Conservation (phyloP, 2,329 filamentous ascomycete genomes). For the Penicillium sp. region DNA sequence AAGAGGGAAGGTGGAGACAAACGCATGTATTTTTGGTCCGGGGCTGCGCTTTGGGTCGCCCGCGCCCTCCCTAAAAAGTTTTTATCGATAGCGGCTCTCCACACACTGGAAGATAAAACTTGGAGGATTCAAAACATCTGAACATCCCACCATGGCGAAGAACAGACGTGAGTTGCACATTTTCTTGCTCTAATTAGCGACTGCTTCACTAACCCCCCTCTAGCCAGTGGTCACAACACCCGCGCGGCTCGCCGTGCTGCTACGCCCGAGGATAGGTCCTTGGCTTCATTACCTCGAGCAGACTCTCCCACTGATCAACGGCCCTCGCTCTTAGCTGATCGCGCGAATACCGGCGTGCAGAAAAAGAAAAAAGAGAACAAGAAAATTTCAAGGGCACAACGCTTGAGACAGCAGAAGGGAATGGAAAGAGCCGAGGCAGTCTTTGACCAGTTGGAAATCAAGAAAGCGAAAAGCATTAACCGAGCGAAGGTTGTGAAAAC, state of each 20-base stretch:
- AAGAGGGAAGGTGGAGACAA: conserved; percentile 9
- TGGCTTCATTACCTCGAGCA: conserved; percentile 48
- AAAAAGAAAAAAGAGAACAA: conserved; percentile 54
- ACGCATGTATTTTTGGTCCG: conserved; percentile 13
- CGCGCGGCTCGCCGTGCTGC: conserved; percentile 62
- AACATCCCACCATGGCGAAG: conserved; percentile 43
- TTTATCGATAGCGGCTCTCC: conserved; percentile 42
- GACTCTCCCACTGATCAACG: conserved; percentile 44
- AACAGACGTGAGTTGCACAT: conserved; percentile 35
- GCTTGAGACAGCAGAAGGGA: conserved; percentile 57
- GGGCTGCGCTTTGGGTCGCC: conserved; percentile 32
- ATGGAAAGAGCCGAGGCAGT: conserved; percentile 60
- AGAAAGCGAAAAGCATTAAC: conserved; percentile 57
- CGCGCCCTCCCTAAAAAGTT: conserved; percentile 33
- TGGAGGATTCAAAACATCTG: conserved; percentile 22
- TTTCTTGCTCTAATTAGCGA: not conserved
- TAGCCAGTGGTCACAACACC: conserved; percentile 59
- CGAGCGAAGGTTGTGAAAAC: conserved; percentile 55
- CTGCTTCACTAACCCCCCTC: conserved; percentile 10
- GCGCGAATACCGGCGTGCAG: conserved; percentile 55
- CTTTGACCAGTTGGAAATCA: conserved; percentile 60
- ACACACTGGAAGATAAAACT: conserved; percentile 30
- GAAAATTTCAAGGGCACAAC: conserved; percentile 57
- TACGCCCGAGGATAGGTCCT: conserved; percentile 59
- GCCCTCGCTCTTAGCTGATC: conserved; percentile 54